Evolutionary conservation across 352 stramenopile species (phyloP).

Genomic region (Phytophthora quininea): DNA sequence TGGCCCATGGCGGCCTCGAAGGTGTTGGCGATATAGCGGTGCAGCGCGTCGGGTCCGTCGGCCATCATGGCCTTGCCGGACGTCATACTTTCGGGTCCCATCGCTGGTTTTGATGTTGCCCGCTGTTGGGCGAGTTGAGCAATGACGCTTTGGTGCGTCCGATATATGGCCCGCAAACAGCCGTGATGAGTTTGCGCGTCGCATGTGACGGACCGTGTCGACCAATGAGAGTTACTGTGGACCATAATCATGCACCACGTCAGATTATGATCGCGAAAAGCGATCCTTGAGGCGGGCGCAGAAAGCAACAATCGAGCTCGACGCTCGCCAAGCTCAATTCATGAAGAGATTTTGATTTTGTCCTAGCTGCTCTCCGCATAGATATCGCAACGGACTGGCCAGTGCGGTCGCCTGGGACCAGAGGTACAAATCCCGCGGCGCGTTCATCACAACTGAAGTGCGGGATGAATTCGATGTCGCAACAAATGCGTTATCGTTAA

Average conservation of each 20-base stretch:
- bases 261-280: not conserved
- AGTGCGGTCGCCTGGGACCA: no score
- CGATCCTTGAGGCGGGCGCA: not conserved
- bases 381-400: no score
- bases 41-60: slow-evolving; percentile 41
- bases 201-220: not conserved
- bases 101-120: not conserved
- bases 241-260: not conserved
- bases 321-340: no score
- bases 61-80: slow-evolving; percentile 40
- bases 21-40: slow-evolving; percentile 39
- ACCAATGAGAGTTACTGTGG: not conserved
- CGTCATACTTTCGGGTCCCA: not conserved
- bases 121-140: not conserved
- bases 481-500: not conserved
- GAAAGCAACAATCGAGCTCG: not conserved
- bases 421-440: not conserved
- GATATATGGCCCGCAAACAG: not conserved
- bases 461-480: not conserved
- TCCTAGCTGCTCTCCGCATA: no score
- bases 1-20: slow-evolving; percentile 48
- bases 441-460: not conserved
- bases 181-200: not conserved
- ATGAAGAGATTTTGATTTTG: no score
- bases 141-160: not conserved